A percentile compares a stretch with the other conserved stretches of the same genome.
phyloP scores from a whole-genome alignment of 164 flowering plant species.

The Vitis labrusca region DNA sequence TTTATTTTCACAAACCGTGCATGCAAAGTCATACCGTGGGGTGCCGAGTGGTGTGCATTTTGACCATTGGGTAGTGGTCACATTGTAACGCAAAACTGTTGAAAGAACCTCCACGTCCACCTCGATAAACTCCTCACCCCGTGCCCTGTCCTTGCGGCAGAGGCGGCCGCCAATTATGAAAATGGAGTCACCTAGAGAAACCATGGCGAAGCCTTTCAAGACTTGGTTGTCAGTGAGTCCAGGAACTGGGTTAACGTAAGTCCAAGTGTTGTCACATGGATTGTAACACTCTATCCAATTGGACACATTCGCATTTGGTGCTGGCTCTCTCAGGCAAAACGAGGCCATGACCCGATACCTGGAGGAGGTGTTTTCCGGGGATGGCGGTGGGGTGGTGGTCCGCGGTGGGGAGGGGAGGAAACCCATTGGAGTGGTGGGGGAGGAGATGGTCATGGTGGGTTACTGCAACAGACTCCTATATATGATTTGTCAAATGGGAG shows the following conservation, averaged over 20 bases:
- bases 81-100: slow-evolving; percentile 31
- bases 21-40: slow-evolving; percentile 56
- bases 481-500: slow-evolving; percentile 6
- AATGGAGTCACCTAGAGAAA: slow-evolving; percentile 30
- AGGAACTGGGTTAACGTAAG: slow-evolving; percentile 31
- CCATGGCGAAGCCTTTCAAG: slow-evolving; percentile 58
- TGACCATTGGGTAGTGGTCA: slow-evolving; percentile 29
- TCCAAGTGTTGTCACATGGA: slow-evolving; percentile 48
- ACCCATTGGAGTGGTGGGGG: slow-evolving; percentile 34
- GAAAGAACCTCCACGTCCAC: slow-evolving; percentile 23
- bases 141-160: slow-evolving; percentile 20
- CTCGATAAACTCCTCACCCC: slow-evolving; percentile 14
- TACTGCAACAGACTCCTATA: too few species aligned
- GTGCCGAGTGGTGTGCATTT: slow-evolving; percentile 35
- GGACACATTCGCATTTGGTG: slow-evolving; percentile 9
- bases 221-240: slow-evolving; percentile 34
- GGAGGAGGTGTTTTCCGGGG: slow-evolving; percentile 13
- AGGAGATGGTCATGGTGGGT: background rate
- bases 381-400: slow-evolving; percentile 6
- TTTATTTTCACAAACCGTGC: slow-evolving; percentile 38
- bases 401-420: slow-evolving; percentile 23
- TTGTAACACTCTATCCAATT: slow-evolving; percentile 49
- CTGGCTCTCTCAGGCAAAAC: slow-evolving; percentile 25
- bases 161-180: slow-evolving; percentile 54
- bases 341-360: slow-evolving; percentile 24